A percentile compares a stretch with the other conserved stretches of the same genome.
phyloP scores from a whole-genome alignment of 2,329 filamentous ascomycete genomes.

The Epichloe hybrida region DNA sequence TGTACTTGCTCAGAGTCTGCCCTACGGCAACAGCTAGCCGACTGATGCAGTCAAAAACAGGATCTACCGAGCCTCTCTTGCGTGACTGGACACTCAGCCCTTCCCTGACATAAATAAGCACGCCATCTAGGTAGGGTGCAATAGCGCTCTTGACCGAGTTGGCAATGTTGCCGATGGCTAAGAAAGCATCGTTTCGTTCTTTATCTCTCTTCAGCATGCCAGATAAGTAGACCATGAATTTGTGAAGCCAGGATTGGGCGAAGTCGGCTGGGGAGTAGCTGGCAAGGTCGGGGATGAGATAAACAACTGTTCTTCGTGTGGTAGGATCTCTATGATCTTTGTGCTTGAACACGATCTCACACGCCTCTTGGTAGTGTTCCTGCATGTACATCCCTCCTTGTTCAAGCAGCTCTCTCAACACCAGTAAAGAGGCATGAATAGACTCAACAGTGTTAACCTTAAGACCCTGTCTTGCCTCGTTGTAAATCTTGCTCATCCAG shows the following conservation, averaged over 20 bases:
- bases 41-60: constrained; percentile 95
- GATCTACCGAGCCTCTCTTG: constrained; percentile 51
- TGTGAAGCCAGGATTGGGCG: constrained; percentile 72
- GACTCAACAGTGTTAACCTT: constrained; percentile 70
- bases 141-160: constrained; percentile 94
- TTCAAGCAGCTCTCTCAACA: constrained; percentile 81
- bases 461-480: constrained; percentile 69
- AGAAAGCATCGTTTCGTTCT: constrained; percentile 84
- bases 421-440: constrained; percentile 86
- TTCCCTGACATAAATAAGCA: constrained; percentile 85
- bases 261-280: constrained; percentile 89
- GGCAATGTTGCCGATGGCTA: constrained; percentile 91
- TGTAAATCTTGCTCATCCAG: constrained; percentile 86
- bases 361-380: constrained; percentile 79
- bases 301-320: constrained; percentile 79
- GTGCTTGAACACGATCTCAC: constrained; percentile 82
- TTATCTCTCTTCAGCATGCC: constrained; percentile 90
- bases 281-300: constrained; percentile 83
- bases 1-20: constrained; percentile 94
- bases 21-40: constrained; percentile 90
- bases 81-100: constrained; percentile 70
- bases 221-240: constrained; percentile 94
- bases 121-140: constrained; percentile 85
- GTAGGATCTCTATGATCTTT: constrained; percentile 85
- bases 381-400: constrained; percentile 99